These are phyloP conservation scores for Fusarium sp. DNA, from an alignment of 2,329 filamentous ascomycete species.

Conservation along the genomic window DNA sequence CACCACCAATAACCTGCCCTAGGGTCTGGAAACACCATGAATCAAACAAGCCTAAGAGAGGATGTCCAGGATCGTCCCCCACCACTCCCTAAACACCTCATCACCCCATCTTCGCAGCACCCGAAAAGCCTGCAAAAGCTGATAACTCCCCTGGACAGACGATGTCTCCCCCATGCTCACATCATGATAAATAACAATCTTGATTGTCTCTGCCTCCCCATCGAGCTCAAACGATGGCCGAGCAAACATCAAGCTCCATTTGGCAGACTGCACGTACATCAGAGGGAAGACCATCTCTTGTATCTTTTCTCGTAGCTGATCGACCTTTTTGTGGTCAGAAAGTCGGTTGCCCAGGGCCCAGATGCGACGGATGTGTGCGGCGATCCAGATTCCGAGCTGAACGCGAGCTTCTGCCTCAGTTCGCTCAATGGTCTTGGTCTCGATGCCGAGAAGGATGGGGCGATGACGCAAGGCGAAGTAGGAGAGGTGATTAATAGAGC, in stretches of 20 bases:
- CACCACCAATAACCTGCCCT: too few species aligned
- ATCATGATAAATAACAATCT: not conserved
- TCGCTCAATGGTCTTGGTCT: not conserved
- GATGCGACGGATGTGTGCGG: not conserved
- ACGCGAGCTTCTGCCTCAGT: not conserved
- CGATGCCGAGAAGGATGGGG: not conserved
- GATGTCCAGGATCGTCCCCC: not conserved
- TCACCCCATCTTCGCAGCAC: not conserved
- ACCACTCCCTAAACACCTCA: not conserved
- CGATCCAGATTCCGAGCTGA: not conserved
- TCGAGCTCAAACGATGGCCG: not conserved
- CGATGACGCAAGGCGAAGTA: not conserved
- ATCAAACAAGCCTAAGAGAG: not conserved
- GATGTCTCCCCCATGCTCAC: not conserved
- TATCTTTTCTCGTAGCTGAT: not conserved
- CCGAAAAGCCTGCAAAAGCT: not conserved
- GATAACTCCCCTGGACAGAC: not conserved
- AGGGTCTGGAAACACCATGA: too few species aligned
- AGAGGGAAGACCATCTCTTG: not conserved
- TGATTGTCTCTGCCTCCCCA: not conserved
- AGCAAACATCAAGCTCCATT: not conserved
- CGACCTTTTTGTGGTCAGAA: not conserved
- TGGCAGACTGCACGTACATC: not conserved
- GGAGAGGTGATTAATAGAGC: not conserved
- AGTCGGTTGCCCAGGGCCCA: not conserved